Conservation (phyloP, 108 stramenopile genomes). For the Nannochloropsis salina region DNA sequence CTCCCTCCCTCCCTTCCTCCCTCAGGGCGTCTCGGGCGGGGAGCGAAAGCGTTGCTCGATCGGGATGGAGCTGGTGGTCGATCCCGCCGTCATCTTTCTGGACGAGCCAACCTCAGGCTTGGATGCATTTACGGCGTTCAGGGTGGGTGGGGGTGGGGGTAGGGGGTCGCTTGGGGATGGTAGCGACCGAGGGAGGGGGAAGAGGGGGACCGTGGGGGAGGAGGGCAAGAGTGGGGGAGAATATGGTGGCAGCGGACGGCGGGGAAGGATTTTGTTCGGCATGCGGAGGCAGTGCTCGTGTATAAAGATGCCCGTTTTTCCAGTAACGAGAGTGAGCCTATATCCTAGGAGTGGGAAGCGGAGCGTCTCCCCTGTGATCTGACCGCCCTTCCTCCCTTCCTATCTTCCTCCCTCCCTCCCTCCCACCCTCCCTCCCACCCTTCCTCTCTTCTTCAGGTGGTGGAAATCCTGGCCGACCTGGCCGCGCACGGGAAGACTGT, state of each 20-base stretch:
- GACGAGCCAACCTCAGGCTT: conserved; percentile 57
- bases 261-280: too few relatives aligned
- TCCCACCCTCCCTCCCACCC: neutral
- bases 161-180: too few relatives aligned
- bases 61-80: conserved; percentile 57
- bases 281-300: too few relatives aligned
- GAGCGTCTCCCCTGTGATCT: too few relatives aligned
- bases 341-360: too few relatives aligned
- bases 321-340: too few relatives aligned
- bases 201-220: too few relatives aligned
- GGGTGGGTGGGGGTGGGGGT: too few relatives aligned
- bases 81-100: conserved; percentile 54
- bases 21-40: conserved; percentile 60
- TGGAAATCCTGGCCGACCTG: conserved; percentile 28
- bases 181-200: too few relatives aligned
- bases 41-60: conserved; percentile 67
- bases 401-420: neutral
- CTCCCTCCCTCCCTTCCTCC: neutral
- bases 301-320: too few relatives aligned
- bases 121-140: conserved; percentile 58
- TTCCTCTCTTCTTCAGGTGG: neutral
- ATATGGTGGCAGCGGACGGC: too few relatives aligned
- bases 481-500: neutral
- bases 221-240: too few relatives aligned
- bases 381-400: neutral